Evolutionary conservation across 1,284 basidiomycete species (phyloP), one percentile per base, ranked within the genome.

Genomic region (Sporisorium scitamineum): DNA sequence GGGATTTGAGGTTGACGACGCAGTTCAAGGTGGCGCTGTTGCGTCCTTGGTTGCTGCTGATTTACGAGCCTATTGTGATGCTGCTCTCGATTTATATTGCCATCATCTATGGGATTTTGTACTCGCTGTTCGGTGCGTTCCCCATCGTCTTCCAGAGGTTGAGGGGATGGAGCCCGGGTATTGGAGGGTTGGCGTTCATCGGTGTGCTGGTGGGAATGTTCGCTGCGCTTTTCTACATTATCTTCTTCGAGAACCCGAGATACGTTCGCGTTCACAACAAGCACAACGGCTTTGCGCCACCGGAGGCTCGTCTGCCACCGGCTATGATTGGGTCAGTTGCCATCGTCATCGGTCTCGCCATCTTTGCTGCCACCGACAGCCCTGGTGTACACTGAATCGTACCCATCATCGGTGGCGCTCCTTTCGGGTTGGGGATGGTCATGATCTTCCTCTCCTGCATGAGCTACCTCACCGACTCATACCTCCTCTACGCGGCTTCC

Each of bases 31-130:
- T 74, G 6, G 67, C 78, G 18, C 73, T 85, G 20, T 57, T 63
- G 16, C 68, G 83, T 22, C 84, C 84, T 11, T 85, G 82, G 82
- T 31, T 70, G 37, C 79, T 86, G 34, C 72, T 94, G 44, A 87
- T 90, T 69, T 86, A 86, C 22, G 93, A 94, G 84, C 93, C 93
- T 2, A 93, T 94, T 89, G 86, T 94, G n/a, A 85, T 91, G 7
- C 88, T 90, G 3, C 86, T 92, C 27, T 93, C 91, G 0, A 47
- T 90, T 7, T 94, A 93, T 86, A 88, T 92, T 9, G 93, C 93
- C 0, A 94, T 96, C 83, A 87, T 92, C 8, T 93, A 83, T 65
- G 92, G 87, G 22, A 41, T 61, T 13, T 52, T 76, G 24, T 84
- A 84, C 54, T 65, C 72, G 11, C 67, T 82, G 9, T 85, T 85